phyloP scores from a whole-genome alignment of 192 early-diverging fungal species.

The Coemansia umbellata region DNA sequence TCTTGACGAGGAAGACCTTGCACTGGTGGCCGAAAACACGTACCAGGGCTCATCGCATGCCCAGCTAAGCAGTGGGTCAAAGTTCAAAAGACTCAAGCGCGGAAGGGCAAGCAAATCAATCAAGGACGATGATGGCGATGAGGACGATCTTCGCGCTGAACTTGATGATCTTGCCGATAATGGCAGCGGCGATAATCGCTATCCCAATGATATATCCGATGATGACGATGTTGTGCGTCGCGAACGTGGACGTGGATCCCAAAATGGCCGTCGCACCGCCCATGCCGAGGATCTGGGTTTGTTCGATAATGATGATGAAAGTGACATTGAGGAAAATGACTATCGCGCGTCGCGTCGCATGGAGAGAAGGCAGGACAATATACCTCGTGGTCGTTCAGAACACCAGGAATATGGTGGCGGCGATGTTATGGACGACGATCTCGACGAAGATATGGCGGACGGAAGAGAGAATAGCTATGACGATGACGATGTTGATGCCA shows the following conservation, averaged over 20 bases:
- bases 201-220: slow-evolving; percentile 3
- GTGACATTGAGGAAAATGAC: slow-evolving; percentile 9
- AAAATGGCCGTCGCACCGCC: not conserved
- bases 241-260: too few relatives aligned
- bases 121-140: slow-evolving; percentile 45
- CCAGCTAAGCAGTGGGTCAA: slow-evolving; percentile 45
- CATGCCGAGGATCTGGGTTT: slow-evolving; percentile 33
- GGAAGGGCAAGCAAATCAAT: slow-evolving; percentile 55
- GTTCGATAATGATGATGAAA: slow-evolving; percentile 37
- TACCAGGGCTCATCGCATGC: slow-evolving; percentile 44
- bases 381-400: not conserved
- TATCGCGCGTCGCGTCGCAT: slow-evolving; percentile 16
- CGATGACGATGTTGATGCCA: slow-evolving; percentile 2
- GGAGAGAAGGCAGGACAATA: not conserved
- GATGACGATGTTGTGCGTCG: slow-evolving; percentile 2
- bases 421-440: not conserved
- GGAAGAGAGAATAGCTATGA: not conserved
- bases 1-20: slow-evolving; percentile 90
- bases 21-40: slow-evolving; percentile 86
- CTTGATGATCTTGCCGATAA: slow-evolving; percentile 29
- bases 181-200: slow-evolving; percentile 16
- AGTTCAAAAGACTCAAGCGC: slow-evolving; percentile 74
- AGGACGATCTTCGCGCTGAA: slow-evolving; percentile 44
- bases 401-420: not conserved
- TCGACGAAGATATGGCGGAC: slow-evolving; percentile 1